Percentiles rank a stretch among this genome's conserved stretches.
Evolutionary conservation across 768 basidiomycete species (phyloP).

Genomic region (Butyriboletus loyo): DNA sequence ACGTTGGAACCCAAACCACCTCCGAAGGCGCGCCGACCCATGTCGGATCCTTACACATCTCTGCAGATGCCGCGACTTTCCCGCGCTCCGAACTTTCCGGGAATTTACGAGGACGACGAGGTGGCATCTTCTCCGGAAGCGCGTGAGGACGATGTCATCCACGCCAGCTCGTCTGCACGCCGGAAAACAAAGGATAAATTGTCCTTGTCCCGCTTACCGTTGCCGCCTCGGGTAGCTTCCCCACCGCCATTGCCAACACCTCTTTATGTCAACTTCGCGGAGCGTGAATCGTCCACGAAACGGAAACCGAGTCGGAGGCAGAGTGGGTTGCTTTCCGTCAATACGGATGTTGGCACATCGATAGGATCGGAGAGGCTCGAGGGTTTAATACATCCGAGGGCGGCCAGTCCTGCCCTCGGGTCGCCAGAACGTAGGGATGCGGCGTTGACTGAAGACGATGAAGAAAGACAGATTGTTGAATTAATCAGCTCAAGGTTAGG

Average conservation of each 20-base stretch:
- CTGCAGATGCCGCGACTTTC: conserved; percentile 56
- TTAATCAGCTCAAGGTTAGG: conserved; percentile 15
- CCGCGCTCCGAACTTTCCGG: conserved; percentile 64
- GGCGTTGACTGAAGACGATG: conserved; percentile 54
- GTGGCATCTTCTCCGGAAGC: conserved; percentile 39
- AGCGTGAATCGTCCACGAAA: conserved; percentile 31
- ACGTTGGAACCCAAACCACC: conserved; percentile 40
- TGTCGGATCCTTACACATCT: conserved; percentile 40
- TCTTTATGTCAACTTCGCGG: conserved; percentile 33
- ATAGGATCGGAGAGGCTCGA: conserved; percentile 28
- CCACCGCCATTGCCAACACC: conserved; percentile 37
- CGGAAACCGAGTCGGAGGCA: conserved; percentile 34
- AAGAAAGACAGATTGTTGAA: conserved; percentile 43
- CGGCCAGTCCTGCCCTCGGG: conserved; percentile 67
- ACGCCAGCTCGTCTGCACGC: conserved; percentile 37
- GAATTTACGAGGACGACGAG: conserved; percentile 69
- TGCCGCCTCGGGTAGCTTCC: conserved; percentile 43
- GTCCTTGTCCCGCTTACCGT: conserved; percentile 46
- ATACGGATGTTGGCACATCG: conserved; percentile 28
- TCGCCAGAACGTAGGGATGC: conserved; percentile 56
- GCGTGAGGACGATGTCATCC: conserved; percentile 40
- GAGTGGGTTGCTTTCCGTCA: conserved; percentile 54
- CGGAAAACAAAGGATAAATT: conserved; percentile 48
- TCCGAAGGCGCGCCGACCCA: conserved; percentile 50
- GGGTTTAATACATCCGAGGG: conserved; percentile 45